Evolutionary conservation across 2,329 filamentous ascomycete species (phyloP), one percentile per base, ranked within the genome.

Genomic region (Aspergillus udagawae): DNA sequence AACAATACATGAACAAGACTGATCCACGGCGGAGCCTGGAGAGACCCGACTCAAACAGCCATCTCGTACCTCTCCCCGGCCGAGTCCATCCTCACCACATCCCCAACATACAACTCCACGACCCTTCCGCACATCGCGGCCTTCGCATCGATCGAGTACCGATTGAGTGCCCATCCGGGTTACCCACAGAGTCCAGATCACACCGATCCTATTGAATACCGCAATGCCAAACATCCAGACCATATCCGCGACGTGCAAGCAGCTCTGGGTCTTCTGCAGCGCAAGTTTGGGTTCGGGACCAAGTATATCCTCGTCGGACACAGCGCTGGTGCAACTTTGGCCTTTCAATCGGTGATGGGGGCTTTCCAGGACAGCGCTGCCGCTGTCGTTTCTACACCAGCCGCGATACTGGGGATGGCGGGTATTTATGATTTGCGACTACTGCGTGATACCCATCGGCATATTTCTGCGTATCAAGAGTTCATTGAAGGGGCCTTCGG

Each of bases 11-110:
- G 20, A 41, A 4, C 20, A 53, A 76, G 74, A 54, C 79, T 76
- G 59, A 77, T 81, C 57, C 79, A 81, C 62, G 79, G 79, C 47
- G 79, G 79, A 54, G 79, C 77, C 62, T 81, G 79, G 74, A 73
- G 79, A 47, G 79, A 80, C 59, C 77, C 78, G 51, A 67, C 63
- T 10, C 68, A 77, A 41, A 74, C 72, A 12, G 67, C 73, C 3
- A 54, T 61, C 7, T 67, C 68, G 1, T 75, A 80, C 52, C 56
- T 63, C 59, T 59, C 68, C 8, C 67, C 70, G 4, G 71, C 77
- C 2, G 63, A 73, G 32, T 64, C 67, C 1, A 59, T 68, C 45
- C 68, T 78, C 10, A 68, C 72, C 27, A 60, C 60, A 21, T 58
- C 59, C 17, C 58, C 63, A 2, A 60, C 49, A 27, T 61, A 56